Evolutionary conservation across 2,329 filamentous ascomycete species (phyloP), one percentile per base, ranked within the genome.

Genomic region (Cladobotryum protrusum): DNA sequence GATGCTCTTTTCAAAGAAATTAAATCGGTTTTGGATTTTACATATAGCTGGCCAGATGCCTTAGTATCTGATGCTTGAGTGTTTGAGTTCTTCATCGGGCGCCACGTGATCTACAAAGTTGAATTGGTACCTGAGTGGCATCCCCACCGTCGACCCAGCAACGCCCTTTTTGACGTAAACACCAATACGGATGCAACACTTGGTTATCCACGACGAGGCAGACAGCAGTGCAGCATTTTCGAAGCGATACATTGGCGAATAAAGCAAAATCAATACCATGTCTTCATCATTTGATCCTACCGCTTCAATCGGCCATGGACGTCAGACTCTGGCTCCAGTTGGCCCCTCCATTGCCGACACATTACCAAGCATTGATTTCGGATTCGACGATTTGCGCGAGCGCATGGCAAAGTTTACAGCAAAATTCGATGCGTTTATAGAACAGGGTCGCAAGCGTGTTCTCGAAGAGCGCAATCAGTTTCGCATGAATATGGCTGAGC

Each of bases 401-500:
- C 87, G 90, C 70, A 97, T 99, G 93, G 80, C 85, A 48, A 89
- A 87, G 56, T 99, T 99, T 67, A 96, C 87, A 0, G 79, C 82
- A 8, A 86, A 83, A 59, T 99, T 99, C 61, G 93, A 99, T 65
- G 83, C 85, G 0, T 97, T 96, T 60, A 96, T 99, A 56, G 92
- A 96, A 63, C 84, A 88, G 56, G 90, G 91, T 0, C 81, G 92
- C 45, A 95, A 95, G 68, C 82, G 88, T 47, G 89, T 97, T 0
- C 68, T 97, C 7, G 90, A 96, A 62, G 91, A 97, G 73, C 83
- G 90, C 63, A 97, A 96, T 63, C 86, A 95, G 54, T 99, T 96
- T 64, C 87, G 87, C 56, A 86, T 93, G 73, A 95, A 87, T 61
- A 74, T 97, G 19, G 86, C 89, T 42, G 93, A 97, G 67, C 72